A percentile compares a stretch with the other conserved stretches of the same genome.
These are phyloP conservation scores for Auriculariales sp. DNA, from an alignment of 768 basidiomycete genomes.

Conservation along the genomic window DNA sequence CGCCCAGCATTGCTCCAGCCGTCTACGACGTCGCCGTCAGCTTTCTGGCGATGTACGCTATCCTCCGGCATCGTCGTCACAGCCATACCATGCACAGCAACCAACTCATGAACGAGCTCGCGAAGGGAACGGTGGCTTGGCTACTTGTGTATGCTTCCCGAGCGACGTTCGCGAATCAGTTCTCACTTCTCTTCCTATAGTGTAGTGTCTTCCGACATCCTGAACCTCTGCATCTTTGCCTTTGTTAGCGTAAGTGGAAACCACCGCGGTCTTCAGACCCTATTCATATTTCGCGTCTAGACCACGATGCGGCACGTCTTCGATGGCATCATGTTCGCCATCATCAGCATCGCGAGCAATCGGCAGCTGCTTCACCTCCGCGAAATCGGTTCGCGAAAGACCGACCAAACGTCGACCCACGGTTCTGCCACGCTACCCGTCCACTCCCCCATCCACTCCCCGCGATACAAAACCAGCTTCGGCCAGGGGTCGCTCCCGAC, in stretches of 20 bases:
- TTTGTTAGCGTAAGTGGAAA: background rate
- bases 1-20: background rate
- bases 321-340: background rate
- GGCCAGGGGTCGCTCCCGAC: too few relatives aligned
- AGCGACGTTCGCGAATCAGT: too few relatives aligned
- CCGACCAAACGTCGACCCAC: too few relatives aligned
- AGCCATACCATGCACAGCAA: too few relatives aligned
- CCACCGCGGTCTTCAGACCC: background rate
- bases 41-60: background rate
- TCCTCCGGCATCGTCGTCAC: background rate
- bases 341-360: background rate
- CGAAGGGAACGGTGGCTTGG: too few relatives aligned
- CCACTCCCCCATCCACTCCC: too few relatives aligned
- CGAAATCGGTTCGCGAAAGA: too few relatives aligned
- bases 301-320: background rate
- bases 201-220: background rate
- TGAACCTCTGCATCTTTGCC: background rate
- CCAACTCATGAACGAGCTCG: too few relatives aligned
- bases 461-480: too few relatives aligned
- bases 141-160: too few relatives aligned
- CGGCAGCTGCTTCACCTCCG: background rate
- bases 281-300: background rate
- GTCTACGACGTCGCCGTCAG: background rate
- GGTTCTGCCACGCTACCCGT: too few relatives aligned
- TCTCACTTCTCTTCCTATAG: background rate